Conservation (phyloP, 1,284 basidiomycete genomes). For the Melampsora abietis-canadensis region DNA sequence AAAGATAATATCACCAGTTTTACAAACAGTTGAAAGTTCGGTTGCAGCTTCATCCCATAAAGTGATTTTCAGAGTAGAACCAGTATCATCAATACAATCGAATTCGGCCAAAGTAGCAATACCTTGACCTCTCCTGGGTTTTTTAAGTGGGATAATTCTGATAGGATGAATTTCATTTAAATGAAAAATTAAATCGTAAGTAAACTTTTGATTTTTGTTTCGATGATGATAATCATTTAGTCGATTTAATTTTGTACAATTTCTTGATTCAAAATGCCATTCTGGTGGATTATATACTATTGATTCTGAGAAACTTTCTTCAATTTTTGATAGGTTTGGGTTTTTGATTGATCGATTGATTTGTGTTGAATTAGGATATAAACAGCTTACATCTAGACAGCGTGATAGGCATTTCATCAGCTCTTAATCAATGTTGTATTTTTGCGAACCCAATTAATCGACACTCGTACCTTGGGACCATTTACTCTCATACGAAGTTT, state of each 20-base stretch:
- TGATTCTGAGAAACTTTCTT: slow-evolving; percentile 21
- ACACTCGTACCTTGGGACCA: not conserved
- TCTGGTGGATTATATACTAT: slow-evolving; percentile 27
- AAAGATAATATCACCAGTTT: slow-evolving; percentile 29
- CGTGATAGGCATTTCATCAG: not conserved
- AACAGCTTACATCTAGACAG: not conserved
- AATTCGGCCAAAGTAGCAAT: slow-evolving; percentile 20
- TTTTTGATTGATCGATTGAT: not conserved
- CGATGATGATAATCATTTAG: not conserved
- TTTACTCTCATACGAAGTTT: not conserved
- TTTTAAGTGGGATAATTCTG: slow-evolving; percentile 24
- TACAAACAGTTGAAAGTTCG: slow-evolving; percentile 19
- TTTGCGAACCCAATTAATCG: not conserved
- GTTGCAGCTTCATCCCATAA: slow-evolving; percentile 37
- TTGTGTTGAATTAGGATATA: not conserved
- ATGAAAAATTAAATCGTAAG: slow-evolving; percentile 18
- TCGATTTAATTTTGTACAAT: slow-evolving; percentile 23
- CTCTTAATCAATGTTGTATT: not conserved
- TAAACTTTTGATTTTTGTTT: not conserved
- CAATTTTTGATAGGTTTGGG: not conserved
- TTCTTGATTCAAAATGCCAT: slow-evolving; percentile 34
- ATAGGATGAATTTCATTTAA: slow-evolving; percentile 11
- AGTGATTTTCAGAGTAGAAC: slow-evolving; percentile 11
- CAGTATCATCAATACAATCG: slow-evolving; percentile 37
- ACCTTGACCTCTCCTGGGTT: slow-evolving; percentile 7